Evolutionary conservation across 2,329 filamentous ascomycete genomes (phyloP), one percentile per base, ranked within the genome.

Genomic region (Pestalotiopsis sp.): DNA sequence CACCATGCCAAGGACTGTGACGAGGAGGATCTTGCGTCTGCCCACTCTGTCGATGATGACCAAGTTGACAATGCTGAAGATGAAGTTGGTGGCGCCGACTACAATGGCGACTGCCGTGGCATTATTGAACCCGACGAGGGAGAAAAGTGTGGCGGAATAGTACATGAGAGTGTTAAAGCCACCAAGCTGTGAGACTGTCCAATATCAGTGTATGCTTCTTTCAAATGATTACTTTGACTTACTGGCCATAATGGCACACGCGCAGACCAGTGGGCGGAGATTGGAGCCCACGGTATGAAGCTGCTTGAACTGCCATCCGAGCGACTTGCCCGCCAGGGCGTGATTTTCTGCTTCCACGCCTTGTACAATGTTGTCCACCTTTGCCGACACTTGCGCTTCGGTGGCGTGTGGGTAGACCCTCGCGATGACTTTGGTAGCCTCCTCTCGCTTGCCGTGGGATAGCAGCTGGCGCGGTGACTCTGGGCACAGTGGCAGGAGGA

Each of bases 381-480:
- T 86, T 31, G 82, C 77, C 39, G 80, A 71, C 1, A 86, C 77
- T 68, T 85, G 82, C 60, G 80, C 73, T 1, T 78, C 73, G 1
- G 81, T 84, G 1, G 77, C 83, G 11, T 81, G 73, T 13, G 80
- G 81, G 69, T 81, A 86, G 65, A 86, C 80, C 4, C 74, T 74
- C 20, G 75, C 71, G 17, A 84, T 77, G 13, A 83, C 79, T 2
- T 62, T 68, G 5, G 76, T 77, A 2, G 83, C 83, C 38, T 82
- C 79, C 9, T 83, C 82, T 7, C 72, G 56, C 56, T 79, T 80
- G 3, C 78, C 76, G 63, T 84, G 82, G n/a, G 75, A 81, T 36
- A 86, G 76, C 4, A 86, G 76, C 68, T 85, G 82, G 4, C 83
- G 80, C 6, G 84, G 84, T 1, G 82, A 84, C 68, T 87, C 84